Percentiles rank a stretch among this genome's conserved stretches.
phyloP scores from a whole-genome alignment of 2,329 filamentous ascomycete species.

The Curvularia hawaiiensis region DNA sequence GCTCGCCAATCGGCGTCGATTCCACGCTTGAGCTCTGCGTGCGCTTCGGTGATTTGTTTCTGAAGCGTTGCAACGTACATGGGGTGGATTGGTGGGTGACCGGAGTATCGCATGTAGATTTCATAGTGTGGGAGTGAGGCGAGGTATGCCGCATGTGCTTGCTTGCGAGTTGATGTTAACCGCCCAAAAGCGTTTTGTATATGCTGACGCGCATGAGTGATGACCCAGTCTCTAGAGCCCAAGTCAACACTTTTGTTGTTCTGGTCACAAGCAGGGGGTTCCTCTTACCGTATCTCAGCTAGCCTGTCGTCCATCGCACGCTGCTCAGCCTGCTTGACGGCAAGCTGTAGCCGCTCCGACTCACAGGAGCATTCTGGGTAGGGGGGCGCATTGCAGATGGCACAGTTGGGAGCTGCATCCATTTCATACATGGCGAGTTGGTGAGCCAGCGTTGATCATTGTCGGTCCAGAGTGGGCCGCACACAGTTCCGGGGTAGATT shows the following conservation, averaged over 20 bases:
- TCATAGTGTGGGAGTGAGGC: slow-evolving; percentile 53
- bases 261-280: not conserved
- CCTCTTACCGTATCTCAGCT: slow-evolving; percentile 42
- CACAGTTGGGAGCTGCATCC: slow-evolving; percentile 49
- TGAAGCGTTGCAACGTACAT: slow-evolving; percentile 49
- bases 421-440: slow-evolving; percentile 37
- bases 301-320: slow-evolving; percentile 46
- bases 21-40: slow-evolving; percentile 70
- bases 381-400: slow-evolving; percentile 48
- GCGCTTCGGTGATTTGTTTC: slow-evolving; percentile 65
- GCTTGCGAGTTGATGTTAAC: slow-evolving; percentile 48
- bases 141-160: slow-evolving; percentile 51
- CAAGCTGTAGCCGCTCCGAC: slow-evolving; percentile 47
- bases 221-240: slow-evolving; percentile 51
- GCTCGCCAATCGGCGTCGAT: slow-evolving; percentile 81
- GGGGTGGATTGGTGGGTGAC: slow-evolving; percentile 51
- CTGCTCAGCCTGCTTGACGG: slow-evolving; percentile 47
- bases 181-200: slow-evolving; percentile 52
- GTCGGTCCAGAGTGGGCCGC: slow-evolving; percentile 25
- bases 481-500: slow-evolving; percentile 12
- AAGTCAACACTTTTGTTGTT: slow-evolving; percentile 22
- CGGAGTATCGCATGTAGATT: slow-evolving; percentile 53
- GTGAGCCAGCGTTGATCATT: slow-evolving; percentile 36
- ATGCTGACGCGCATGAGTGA: slow-evolving; percentile 52
- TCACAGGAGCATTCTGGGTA: slow-evolving; percentile 49